Conservation (phyloP, 345 rosid species). For the Hibiscus trionum region DNA sequence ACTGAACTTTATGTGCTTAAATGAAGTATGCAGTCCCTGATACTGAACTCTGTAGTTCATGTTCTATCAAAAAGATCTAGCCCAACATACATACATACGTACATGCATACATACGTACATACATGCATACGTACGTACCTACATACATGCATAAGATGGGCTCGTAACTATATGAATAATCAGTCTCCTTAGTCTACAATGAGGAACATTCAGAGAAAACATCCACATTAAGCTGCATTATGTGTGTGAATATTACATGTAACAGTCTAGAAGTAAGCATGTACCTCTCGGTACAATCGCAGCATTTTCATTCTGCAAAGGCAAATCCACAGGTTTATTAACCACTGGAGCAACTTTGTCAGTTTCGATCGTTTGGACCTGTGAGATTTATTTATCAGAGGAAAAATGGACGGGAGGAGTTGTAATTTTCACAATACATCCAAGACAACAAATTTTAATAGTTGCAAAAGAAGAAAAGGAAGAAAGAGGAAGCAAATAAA, state of each 20-base stretch:
- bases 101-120: neutral
- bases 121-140: no score
- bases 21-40: neutral
- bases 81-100: no score
- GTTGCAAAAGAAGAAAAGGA: neutral
- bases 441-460: neutral
- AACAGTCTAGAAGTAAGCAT: neutral
- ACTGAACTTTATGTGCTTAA: neutral
- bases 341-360: constrained; percentile 27
- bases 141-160: neutral
- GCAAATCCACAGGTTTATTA: constrained; percentile 31
- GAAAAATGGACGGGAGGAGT: neutral
- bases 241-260: neutral
- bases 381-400: neutral
- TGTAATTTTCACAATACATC: neutral
- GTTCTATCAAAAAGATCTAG: no score
- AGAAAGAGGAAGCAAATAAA: neutral
- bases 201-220: neutral
- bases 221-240: neutral
- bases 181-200: neutral
- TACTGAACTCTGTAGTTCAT: neutral
- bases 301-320: constrained; percentile 30
- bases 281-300: constrained; percentile 37
- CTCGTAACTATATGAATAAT: neutral
- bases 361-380: constrained; percentile 3